Conservation (phyloP, 2,329 filamentous ascomycete genomes). For the Pseudogymnoascus sp. region DNA sequence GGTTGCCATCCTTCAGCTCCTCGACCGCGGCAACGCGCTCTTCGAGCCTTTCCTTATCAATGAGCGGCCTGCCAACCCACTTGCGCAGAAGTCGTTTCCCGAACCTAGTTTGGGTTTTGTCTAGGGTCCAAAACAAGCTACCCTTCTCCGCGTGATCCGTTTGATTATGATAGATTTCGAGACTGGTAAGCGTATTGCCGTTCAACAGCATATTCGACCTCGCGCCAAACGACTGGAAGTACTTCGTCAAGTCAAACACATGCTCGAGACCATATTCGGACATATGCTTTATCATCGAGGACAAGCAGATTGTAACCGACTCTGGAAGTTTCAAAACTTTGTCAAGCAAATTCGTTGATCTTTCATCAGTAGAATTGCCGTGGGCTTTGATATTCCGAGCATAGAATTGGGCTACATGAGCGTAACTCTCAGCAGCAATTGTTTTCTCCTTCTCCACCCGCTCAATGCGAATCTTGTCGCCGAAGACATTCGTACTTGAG, state of each 20-base stretch:
- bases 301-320: constrained; percentile 82
- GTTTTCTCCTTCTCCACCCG: constrained; percentile 68
- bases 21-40: constrained; percentile 78
- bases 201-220: constrained; percentile 93
- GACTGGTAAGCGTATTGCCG: constrained; percentile 84
- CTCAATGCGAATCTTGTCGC: constrained; percentile 82
- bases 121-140: constrained; percentile 90
- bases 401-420: constrained; percentile 89
- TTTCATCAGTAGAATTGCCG: constrained; percentile 43
- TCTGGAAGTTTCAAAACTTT: constrained; percentile 81
- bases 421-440: constrained; percentile 75
- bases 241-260: constrained; percentile 92
- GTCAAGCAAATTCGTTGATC: constrained; percentile 63
- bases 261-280: constrained; percentile 89
- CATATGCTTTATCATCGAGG: constrained; percentile 91
- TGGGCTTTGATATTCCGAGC: constrained; percentile 70
- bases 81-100: constrained; percentile 82
- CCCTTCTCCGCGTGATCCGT: constrained; percentile 81
- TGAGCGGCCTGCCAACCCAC: constrained; percentile 86
- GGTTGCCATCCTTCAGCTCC: constrained; percentile 67
- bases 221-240: constrained; percentile 93
- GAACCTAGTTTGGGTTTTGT: constrained; percentile 85
- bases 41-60: constrained; percentile 68
- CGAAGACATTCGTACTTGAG: constrained; percentile 85
- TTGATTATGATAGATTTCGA: constrained; percentile 93